Evolutionary conservation across 306 rosid genomes (phyloP).

Genomic region (Quercus engelmannii): DNA sequence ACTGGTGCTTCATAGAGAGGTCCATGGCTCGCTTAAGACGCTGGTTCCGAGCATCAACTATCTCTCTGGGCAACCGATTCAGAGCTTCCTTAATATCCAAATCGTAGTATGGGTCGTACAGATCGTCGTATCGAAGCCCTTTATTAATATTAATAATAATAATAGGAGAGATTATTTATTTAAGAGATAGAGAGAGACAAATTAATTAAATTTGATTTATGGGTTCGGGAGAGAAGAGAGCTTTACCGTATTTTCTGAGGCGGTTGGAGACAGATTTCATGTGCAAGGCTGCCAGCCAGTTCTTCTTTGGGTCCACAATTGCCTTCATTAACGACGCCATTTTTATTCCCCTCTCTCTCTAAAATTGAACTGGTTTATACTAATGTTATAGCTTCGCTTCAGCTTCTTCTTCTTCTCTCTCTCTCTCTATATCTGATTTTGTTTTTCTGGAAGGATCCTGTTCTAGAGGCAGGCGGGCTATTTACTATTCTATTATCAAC

Average conservation of each 20-base stretch:
- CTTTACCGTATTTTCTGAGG: slow-evolving; percentile 72
- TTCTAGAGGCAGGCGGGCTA: background rate
- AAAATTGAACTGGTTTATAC: too few relatives aligned
- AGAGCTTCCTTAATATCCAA: slow-evolving; percentile 87
- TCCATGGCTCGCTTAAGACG: slow-evolving; percentile 95
- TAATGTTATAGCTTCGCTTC: too few relatives aligned
- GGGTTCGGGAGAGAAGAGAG: slow-evolving; percentile 15
- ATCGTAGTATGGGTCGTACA: slow-evolving; percentile 81
- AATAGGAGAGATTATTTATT: too few relatives aligned
- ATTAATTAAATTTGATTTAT: slow-evolving; percentile 15
- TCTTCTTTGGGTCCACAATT: slow-evolving; percentile 72
- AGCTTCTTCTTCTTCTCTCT: too few relatives aligned
- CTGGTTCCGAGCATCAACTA: slow-evolving; percentile 87
- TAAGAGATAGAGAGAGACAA: background rate
- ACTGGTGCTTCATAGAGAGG: slow-evolving; percentile 95
- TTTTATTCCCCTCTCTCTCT: background rate
- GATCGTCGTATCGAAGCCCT: slow-evolving; percentile 96
- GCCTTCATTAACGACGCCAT: slow-evolving; percentile 71
- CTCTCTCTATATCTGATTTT: too few relatives aligned
- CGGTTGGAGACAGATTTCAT: slow-evolving; percentile 75
- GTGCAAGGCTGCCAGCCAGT: slow-evolving; percentile 79
- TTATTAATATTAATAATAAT: background rate
- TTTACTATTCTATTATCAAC: background rate
- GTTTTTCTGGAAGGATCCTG: background rate
- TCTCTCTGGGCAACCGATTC: slow-evolving; percentile 84